Conservation (phyloP, 2,329 filamentous ascomycete genomes). For the Phialemonium atrogriseum region DNA sequence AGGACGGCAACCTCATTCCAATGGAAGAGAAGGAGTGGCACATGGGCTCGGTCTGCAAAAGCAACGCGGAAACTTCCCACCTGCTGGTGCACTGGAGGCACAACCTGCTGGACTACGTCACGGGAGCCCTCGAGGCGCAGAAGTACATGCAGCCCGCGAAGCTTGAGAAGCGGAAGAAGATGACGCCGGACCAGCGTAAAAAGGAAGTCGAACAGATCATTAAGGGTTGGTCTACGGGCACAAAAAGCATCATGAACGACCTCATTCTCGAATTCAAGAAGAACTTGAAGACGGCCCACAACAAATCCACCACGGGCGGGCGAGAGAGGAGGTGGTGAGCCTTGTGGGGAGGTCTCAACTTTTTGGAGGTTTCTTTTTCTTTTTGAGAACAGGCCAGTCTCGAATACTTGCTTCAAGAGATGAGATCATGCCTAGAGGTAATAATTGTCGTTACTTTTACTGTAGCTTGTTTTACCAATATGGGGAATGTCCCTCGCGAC, state of each 20-base stretch:
- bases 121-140: slow-evolving; percentile 49
- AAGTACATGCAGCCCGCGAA: slow-evolving; percentile 49
- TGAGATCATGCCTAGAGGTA: too few species aligned
- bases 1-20: slow-evolving; percentile 27
- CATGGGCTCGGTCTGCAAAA: slow-evolving; percentile 31
- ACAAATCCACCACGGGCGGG: slow-evolving; percentile 26
- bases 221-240: slow-evolving; percentile 48
- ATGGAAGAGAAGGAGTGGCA: slow-evolving; percentile 29
- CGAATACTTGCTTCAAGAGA: too few species aligned
- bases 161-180: slow-evolving; percentile 51
- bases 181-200: slow-evolving; percentile 50
- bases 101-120: slow-evolving; percentile 64
- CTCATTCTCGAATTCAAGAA: slow-evolving; percentile 60
- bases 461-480: too few species aligned
- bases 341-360: background rate
- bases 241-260: slow-evolving; percentile 45
- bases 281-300: slow-evolving; percentile 49
- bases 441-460: too few species aligned
- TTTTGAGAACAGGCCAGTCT: too few species aligned
- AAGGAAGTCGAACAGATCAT: slow-evolving; percentile 56
- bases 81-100: slow-evolving; percentile 68
- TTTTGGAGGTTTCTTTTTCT: too few species aligned
- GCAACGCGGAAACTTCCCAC: slow-evolving; percentile 59
- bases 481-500: too few species aligned
- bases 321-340: slow-evolving; percentile 8